A percentile compares a stretch with the other conserved stretches of the same genome.
These are phyloP conservation scores for Mycena sanguinolenta DNA, from an alignment of 768 basidiomycete genomes.

Conservation along the genomic window DNA sequence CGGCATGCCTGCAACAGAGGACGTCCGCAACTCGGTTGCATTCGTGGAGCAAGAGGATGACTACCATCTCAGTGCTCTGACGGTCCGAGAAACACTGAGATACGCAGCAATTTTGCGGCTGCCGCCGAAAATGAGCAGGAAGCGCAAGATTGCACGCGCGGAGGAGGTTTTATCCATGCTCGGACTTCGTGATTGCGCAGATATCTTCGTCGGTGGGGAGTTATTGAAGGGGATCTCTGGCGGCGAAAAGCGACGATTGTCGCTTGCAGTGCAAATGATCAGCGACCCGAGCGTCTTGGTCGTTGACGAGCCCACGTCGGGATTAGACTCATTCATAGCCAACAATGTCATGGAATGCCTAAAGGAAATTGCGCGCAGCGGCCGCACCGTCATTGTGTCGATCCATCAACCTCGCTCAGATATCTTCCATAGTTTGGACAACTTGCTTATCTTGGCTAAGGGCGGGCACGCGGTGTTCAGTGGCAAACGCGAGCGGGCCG, in stretches of 20 bases:
- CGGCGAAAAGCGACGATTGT: constrained; percentile 62
- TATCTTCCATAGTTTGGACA: constrained; percentile 43
- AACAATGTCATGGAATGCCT: constrained; percentile 60
- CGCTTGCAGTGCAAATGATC: constrained; percentile 58
- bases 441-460: constrained; percentile 41
- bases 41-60: constrained; percentile 39
- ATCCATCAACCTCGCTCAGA: constrained; percentile 49
- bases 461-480: constrained; percentile 40
- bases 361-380: constrained; percentile 52
- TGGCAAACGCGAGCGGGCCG: constrained; percentile 44
- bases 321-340: constrained; percentile 60
- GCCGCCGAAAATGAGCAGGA: constrained; percentile 39
- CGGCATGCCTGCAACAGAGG: constrained; percentile 43
- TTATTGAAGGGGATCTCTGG: constrained; percentile 58
- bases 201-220: constrained; percentile 59
- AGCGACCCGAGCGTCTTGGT: constrained; percentile 54
- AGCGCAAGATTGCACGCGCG: constrained; percentile 54
- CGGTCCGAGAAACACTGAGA: constrained; percentile 34
- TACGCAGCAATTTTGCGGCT: constrained; percentile 34
- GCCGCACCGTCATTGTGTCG: constrained; percentile 49
- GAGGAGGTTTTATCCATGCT: constrained; percentile 61
- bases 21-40: constrained; percentile 30
- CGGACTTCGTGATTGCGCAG: constrained; percentile 60
- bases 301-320: constrained; percentile 46
- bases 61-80: constrained; percentile 37